Conservation (phyloP, 2,329 filamentous ascomycete genomes). For the Cercospora berteroae region DNA sequence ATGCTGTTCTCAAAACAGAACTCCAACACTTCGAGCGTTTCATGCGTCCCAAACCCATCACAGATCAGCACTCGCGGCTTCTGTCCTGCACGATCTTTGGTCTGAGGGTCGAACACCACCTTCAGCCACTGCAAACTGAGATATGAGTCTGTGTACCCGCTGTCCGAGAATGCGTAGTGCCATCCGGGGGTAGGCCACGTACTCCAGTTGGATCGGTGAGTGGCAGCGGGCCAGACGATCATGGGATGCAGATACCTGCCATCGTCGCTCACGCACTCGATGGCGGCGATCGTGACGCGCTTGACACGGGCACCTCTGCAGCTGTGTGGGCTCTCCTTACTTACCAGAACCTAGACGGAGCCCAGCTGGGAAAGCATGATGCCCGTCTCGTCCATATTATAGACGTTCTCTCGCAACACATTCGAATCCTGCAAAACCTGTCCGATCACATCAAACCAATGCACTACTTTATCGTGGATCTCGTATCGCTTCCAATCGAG, state of each 20-base stretch:
- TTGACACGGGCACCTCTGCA: too few species aligned
- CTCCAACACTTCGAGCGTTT: constrained; percentile 33
- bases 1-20: constrained; percentile 39
- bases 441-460: too few species aligned
- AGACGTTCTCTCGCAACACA: too few species aligned
- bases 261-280: not conserved
- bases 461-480: too few species aligned
- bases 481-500: too few species aligned
- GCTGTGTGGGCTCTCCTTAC: too few species aligned
- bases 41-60: constrained; percentile 40
- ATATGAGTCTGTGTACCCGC: not conserved
- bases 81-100: constrained; percentile 32
- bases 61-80: constrained; percentile 40
- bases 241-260: not conserved
- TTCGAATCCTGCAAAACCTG: too few species aligned
- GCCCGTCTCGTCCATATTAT: too few species aligned
- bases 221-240: not conserved
- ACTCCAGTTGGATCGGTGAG: not conserved
- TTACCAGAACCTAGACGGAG: too few species aligned
- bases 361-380: too few species aligned
- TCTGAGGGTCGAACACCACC: constrained; percentile 40
- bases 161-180: not conserved
- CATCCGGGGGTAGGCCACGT: not conserved
- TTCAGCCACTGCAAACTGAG: constrained; percentile 40
- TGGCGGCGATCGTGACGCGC: too few species aligned